A percentile compares a stretch with the other conserved stretches of the same genome.
Conservation (phyloP, 2,329 filamentous ascomycete genomes). For the Escovopsis sp. region DNA sequence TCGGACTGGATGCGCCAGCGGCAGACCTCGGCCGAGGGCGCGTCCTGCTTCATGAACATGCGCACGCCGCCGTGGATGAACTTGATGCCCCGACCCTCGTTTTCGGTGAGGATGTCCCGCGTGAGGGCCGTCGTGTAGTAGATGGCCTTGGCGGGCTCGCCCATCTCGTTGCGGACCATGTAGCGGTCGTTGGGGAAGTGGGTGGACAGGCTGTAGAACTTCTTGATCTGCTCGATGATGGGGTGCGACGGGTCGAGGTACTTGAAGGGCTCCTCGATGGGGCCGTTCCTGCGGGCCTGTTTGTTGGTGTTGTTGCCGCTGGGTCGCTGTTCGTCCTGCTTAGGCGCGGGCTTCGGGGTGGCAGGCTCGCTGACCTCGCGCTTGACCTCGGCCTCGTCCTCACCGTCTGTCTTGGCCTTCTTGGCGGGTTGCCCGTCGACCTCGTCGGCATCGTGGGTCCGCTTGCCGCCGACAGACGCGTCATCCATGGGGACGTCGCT, state of each 20-base stretch:
- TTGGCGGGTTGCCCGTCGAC: slow-evolving; percentile 27
- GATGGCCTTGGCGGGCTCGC: slow-evolving; percentile 80
- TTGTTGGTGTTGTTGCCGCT: too few species aligned
- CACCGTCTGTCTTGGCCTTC: slow-evolving; percentile 29
- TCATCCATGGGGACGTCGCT: slow-evolving; percentile 18
- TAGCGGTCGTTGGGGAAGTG: slow-evolving; percentile 84
- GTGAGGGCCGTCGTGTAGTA: slow-evolving; percentile 86
- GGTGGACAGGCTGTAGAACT: slow-evolving; percentile 71
- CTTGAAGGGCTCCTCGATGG: slow-evolving; percentile 85
- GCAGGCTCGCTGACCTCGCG: slow-evolving; percentile 1
- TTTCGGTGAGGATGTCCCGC: slow-evolving; percentile 69
- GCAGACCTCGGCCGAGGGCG: slow-evolving; percentile 72
- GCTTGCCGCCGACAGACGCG: slow-evolving; percentile 17
- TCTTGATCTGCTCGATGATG: slow-evolving; percentile 61
- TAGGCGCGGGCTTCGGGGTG: slow-evolving; percentile 9
- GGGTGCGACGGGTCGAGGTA: slow-evolving; percentile 62
- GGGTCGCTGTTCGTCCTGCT: slow-evolving; percentile 13
- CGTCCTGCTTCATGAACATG: slow-evolving; percentile 98
- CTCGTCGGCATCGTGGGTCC: slow-evolving; percentile 20
- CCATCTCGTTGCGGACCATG: slow-evolving; percentile 87
- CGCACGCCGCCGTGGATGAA: slow-evolving; percentile 95
- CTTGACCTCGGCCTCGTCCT: not conserved
- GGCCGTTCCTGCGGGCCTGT: slow-evolving; percentile 31
- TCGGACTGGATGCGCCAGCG: slow-evolving; percentile 93
- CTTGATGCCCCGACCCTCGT: slow-evolving; percentile 82